These are phyloP conservation scores for Westerdykella aurantiaca DNA, from an alignment of 2,329 filamentous ascomycete genomes.

Conservation along the genomic window DNA sequence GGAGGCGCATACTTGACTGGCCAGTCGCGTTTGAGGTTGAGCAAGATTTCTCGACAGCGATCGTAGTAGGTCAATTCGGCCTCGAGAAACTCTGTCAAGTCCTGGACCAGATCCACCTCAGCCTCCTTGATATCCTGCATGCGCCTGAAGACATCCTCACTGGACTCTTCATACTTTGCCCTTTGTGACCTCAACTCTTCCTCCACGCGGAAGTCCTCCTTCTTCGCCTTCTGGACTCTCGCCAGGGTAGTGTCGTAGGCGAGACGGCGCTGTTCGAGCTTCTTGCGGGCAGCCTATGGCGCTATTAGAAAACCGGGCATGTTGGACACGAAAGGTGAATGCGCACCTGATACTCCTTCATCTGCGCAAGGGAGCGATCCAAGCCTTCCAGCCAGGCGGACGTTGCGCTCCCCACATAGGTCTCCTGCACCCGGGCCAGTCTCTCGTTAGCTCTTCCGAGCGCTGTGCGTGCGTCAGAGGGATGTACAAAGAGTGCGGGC, in stretches of 20 bases:
- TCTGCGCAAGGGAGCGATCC: slow-evolving; percentile 81
- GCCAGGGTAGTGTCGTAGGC: slow-evolving; percentile 84
- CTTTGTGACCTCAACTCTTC: slow-evolving; percentile 88
- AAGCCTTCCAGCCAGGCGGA: slow-evolving; percentile 86
- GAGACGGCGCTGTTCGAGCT: slow-evolving; percentile 81
- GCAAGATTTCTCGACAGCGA: slow-evolving; percentile 76
- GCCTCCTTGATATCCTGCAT: slow-evolving; percentile 97
- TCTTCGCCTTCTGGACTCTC: slow-evolving; percentile 91
- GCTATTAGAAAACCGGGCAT: slow-evolving; percentile 9
- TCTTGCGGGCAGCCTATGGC: slow-evolving; percentile 70
- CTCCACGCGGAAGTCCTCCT: slow-evolving; percentile 87
- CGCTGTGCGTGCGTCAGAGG: slow-evolving; percentile 39
- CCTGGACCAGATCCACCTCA: slow-evolving; percentile 74
- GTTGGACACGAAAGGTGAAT: not conserved
- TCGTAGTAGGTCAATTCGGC: slow-evolving; percentile 89
- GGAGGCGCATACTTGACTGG: slow-evolving; percentile 54
- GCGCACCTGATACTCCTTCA: slow-evolving; percentile 93
- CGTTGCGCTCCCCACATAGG: slow-evolving; percentile 70
- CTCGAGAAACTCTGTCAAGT: slow-evolving; percentile 77
- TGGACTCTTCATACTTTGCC: slow-evolving; percentile 93
- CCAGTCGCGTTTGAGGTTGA: slow-evolving; percentile 64
- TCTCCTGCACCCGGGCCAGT: slow-evolving; percentile 78
- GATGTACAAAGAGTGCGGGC: not conserved
- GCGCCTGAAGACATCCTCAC: slow-evolving; percentile 80
- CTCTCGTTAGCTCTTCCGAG: slow-evolving; percentile 85